Conservation (phyloP, 1,284 basidiomycete species). For the Apiotrichum sp. region DNA sequence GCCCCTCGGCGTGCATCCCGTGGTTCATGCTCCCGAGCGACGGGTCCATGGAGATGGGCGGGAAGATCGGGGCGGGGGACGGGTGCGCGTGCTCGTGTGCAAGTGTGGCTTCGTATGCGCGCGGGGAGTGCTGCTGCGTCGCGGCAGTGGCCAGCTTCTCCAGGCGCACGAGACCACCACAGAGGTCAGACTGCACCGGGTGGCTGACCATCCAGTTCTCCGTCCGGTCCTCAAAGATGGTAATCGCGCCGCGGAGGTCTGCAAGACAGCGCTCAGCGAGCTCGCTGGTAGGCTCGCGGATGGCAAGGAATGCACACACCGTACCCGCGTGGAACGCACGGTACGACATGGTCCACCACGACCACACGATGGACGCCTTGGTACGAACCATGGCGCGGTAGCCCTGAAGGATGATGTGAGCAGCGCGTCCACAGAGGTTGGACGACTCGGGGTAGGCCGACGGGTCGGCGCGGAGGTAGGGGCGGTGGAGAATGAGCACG, state of each 20-base stretch:
- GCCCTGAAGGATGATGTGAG: slow-evolving; percentile 38
- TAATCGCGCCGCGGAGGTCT: slow-evolving; percentile 38
- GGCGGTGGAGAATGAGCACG: slow-evolving; percentile 44
- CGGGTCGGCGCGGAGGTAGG: slow-evolving; percentile 45
- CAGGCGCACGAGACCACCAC: slow-evolving; percentile 40
- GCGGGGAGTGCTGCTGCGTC: slow-evolving; percentile 12
- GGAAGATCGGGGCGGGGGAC: slow-evolving; percentile 9
- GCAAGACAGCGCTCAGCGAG: slow-evolving; percentile 37
- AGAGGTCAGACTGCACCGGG: slow-evolving; percentile 44
- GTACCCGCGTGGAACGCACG: slow-evolving; percentile 46
- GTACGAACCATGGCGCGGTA: slow-evolving; percentile 36
- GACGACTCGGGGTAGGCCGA: slow-evolving; percentile 43
- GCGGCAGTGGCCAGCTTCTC: slow-evolving; percentile 36
- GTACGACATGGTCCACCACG: slow-evolving; percentile 45
- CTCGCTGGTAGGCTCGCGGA: slow-evolving; percentile 39
- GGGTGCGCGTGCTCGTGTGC: not conserved
- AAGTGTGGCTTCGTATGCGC: not conserved
- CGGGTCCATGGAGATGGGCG: slow-evolving; percentile 8
- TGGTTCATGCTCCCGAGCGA: slow-evolving; percentile 1
- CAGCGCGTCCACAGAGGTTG: slow-evolving; percentile 36
- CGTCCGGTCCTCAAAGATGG: slow-evolving; percentile 38
- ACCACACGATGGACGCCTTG: slow-evolving; percentile 41
- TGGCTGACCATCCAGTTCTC: slow-evolving; percentile 39
- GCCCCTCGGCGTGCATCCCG: not conserved
- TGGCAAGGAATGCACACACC: slow-evolving; percentile 45